A percentile compares a stretch with the other conserved stretches of the same genome.
phyloP scores from a whole-genome alignment of 331 rosid species.

The Erythrophleum ivorense region DNA sequence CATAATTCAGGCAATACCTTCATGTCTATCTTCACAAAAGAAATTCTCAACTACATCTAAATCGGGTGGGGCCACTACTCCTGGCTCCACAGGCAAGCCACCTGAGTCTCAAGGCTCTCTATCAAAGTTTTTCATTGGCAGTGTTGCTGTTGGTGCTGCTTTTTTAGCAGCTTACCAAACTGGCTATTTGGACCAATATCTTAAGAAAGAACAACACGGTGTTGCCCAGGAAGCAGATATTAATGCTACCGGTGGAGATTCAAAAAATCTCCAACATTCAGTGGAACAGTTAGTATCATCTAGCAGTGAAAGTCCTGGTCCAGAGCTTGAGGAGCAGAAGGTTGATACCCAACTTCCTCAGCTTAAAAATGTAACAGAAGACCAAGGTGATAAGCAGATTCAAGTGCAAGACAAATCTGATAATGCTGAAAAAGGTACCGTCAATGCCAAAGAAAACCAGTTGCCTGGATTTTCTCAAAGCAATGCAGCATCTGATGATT shows the following conservation, averaged over 20 bases:
- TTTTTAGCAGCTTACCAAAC: conserved; percentile 69
- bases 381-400: conserved; percentile 43
- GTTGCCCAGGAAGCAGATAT: conserved; percentile 41
- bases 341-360: conserved; percentile 50
- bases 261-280: conserved; percentile 45
- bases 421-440: conserved; percentile 41
- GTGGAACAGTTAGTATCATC: conserved; percentile 50
- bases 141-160: conserved; percentile 72
- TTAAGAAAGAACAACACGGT: conserved; percentile 54
- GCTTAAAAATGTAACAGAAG: conserved; percentile 50
- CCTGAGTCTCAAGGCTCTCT: conserved; percentile 53
- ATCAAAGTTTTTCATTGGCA: conserved; percentile 64
- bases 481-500: conserved; percentile 45
- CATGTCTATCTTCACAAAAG: conserved; percentile 52
- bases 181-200: conserved; percentile 68
- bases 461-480: conserved; percentile 49
- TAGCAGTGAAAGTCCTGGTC: conserved; percentile 34
- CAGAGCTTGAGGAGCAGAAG: conserved; percentile 56
- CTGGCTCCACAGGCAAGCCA: conserved; percentile 56
- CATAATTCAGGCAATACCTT: conserved; percentile 56
- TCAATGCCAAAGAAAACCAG: conserved; percentile 47
- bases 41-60: conserved; percentile 63
- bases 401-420: conserved; percentile 54
- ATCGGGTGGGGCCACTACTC: conserved; percentile 46
- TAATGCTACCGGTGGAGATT: conserved; percentile 42